These are phyloP conservation scores for Claviceps quebecensis DNA, from an alignment of 2,329 filamentous ascomycete genomes.

Conservation along the genomic window DNA sequence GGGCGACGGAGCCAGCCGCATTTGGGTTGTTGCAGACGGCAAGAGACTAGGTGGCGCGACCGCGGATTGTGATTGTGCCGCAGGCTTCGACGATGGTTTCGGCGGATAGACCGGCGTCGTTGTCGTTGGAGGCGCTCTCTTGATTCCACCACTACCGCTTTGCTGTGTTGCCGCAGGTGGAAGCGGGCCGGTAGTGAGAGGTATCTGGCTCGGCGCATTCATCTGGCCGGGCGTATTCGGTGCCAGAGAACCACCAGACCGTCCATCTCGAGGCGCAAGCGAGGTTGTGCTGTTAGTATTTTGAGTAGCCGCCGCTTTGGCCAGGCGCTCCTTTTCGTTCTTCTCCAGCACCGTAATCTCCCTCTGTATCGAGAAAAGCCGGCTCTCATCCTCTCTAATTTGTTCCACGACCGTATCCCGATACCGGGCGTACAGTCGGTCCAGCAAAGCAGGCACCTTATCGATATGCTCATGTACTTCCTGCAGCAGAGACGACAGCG, in stretches of 20 bases:
- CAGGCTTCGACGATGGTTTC: constrained; percentile 15
- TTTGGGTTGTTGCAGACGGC: constrained; percentile 14
- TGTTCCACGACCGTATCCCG: constrained; percentile 52
- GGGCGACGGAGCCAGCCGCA: constrained; percentile 15
- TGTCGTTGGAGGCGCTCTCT: constrained; percentile 14
- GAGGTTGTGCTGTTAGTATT: constrained; percentile 18
- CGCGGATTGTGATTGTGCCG: constrained; percentile 13
- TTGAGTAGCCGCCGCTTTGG: constrained; percentile 20
- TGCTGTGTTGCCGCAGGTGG: constrained; percentile 6
- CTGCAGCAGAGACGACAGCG: constrained; percentile 43
- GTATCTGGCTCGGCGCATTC: neutral
- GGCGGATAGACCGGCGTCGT: constrained; percentile 23
- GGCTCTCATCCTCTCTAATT: constrained; percentile 61
- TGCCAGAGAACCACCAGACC: constrained; percentile 6
- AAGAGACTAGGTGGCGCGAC: constrained; percentile 17
- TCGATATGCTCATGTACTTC: constrained; percentile 53
- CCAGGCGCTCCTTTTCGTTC: constrained; percentile 22
- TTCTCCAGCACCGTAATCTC: constrained; percentile 58
- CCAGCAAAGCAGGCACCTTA: constrained; percentile 55
- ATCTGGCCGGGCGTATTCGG: neutral
- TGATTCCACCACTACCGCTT: constrained; percentile 10
- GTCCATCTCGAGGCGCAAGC: constrained; percentile 20
- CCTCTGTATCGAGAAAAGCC: constrained; percentile 46
- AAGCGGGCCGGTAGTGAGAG: constrained; percentile 4
- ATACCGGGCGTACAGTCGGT: constrained; percentile 63